A percentile compares a stretch with the other conserved stretches of the same genome.
Evolutionary conservation across 345 rosid species (phyloP).

Genomic region (Carallia brachiata): DNA sequence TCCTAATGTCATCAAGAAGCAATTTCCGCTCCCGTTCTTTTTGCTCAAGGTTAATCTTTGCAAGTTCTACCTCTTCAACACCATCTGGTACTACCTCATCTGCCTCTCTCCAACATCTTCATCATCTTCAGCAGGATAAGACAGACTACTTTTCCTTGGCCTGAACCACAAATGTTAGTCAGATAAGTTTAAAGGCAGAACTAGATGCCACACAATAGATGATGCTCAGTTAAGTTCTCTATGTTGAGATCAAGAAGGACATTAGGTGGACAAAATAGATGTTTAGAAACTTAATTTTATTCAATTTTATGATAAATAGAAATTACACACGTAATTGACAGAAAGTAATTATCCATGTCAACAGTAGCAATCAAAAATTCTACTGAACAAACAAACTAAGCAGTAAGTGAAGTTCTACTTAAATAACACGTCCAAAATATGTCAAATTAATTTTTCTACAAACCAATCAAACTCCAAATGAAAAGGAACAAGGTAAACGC

Average conservation of each 20-base stretch:
- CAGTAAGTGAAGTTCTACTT: background rate
- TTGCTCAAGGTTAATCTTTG: slow-evolving; percentile 77
- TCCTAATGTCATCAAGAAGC: slow-evolving; percentile 77
- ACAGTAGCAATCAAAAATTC: background rate
- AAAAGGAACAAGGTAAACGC: background rate
- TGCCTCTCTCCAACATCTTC: slow-evolving; percentile 98
- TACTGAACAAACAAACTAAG: background rate
- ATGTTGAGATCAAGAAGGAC: slow-evolving; percentile 8
- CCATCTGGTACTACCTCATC: slow-evolving; percentile 97
- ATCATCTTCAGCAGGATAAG: slow-evolving; percentile 87
- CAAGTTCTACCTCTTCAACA: slow-evolving; percentile 95
- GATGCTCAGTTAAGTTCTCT: background rate
- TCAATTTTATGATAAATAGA: slow-evolving; percentile 4
- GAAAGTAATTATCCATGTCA: background rate
- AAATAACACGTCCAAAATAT: background rate
- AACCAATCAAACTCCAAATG: background rate
- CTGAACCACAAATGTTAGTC: slow-evolving; percentile 39
- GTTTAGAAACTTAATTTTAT: background rate
- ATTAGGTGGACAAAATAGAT: slow-evolving; percentile 13
- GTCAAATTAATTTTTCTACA: background rate
- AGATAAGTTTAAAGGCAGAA: slow-evolving; percentile 10
- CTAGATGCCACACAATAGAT: too few species aligned
- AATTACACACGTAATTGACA: background rate
- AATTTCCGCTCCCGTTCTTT: slow-evolving; percentile 71
- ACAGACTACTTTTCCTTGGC: slow-evolving; percentile 89